phyloP scores from a whole-genome alignment of 768 basidiomycete genomes.

The Calocera viscosa region DNA sequence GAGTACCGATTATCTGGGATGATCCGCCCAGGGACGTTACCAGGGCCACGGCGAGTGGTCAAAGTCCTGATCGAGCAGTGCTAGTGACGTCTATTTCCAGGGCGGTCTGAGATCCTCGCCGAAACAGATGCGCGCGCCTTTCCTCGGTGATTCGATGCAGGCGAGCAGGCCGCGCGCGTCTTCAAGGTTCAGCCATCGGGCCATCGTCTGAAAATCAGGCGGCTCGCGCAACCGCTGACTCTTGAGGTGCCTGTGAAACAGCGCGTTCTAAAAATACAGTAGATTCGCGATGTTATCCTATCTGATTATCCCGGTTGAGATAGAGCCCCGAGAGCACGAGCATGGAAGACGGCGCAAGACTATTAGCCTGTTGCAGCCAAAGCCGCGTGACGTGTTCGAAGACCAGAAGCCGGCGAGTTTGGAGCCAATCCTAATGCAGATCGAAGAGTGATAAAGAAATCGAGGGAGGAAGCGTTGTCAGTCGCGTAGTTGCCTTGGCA shows the following conservation, averaged over 20 bases:
- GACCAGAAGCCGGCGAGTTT: not conserved
- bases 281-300: slow-evolving; percentile 8
- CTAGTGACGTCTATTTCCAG: slow-evolving; percentile 3
- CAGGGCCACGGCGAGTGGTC: not conserved
- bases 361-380: slow-evolving; percentile 4
- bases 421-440: not conserved
- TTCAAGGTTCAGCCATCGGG: not conserved
- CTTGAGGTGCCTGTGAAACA: not conserved
- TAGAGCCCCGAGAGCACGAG: not conserved
- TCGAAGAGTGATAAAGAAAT: not conserved
- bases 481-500: not conserved
- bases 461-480: not conserved
- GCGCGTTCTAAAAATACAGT: not conserved
- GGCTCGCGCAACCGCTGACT: not conserved
- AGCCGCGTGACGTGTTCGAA: not conserved
- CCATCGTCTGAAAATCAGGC: not conserved
- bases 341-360: not conserved
- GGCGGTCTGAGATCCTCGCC: not conserved
- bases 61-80: slow-evolving; percentile 1
- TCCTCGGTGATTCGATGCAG: not conserved
- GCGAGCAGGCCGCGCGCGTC: not conserved
- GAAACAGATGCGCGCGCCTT: not conserved
- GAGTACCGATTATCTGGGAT: not conserved
- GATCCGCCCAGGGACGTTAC: slow-evolving; percentile 3
- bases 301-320: not conserved